Base-by-base conservation (phyloP, 2,329 filamentous ascomycete genomes). In the Apiospora phragmitis region DNA sequence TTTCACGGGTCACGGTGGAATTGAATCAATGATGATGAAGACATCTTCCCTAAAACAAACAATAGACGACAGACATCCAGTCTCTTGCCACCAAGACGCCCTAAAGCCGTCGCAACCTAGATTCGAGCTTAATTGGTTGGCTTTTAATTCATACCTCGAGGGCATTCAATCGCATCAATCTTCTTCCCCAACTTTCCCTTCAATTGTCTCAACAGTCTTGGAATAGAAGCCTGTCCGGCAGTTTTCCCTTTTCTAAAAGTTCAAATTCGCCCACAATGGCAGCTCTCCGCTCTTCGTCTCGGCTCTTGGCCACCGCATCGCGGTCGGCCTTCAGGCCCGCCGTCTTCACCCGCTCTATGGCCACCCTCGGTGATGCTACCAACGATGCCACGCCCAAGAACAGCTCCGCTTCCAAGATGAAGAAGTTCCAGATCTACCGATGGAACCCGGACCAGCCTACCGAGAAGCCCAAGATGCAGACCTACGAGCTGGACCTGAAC, bases 401-500 rank as follows among this genome's bases (percentile, higher is more conserved):
- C 69, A 85, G 83, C 74, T 81, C 86, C 75, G 83, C 87, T 72
- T 83, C 90, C 65, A 88, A 87, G 77, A 90, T 93, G 85, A 98
- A 98, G 92, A 94, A 93, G 68, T 99, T 99, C 90, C 92, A 97
- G 84, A 92, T 99, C 87, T 99, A 99, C 91, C 91, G 96, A 82
- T 99, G 96, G 96, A 97, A 97, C 82, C 96, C 96, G 72, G 96
- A 98, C 81, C 89, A 91, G 81, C 96, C 96, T 71, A 90, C 91
- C 79, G 91, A 93, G 84, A 99, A 99, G 91, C 96, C 96, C 73
- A 89, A 87, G 82, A 97, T 99, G 93, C 94, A 99, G 88, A 90
- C 89, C 76, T 99, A 98, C 86, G 93, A 93, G 45, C 87, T 99
- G 79, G 96, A 99, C 81, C 86, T 99, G 77, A 98, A 98, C 88